A percentile compares a stretch with the other conserved stretches of the same genome.
Evolutionary conservation across 2,329 filamentous ascomycete genomes (phyloP).

Genomic region (Dothistroma septosporum): DNA sequence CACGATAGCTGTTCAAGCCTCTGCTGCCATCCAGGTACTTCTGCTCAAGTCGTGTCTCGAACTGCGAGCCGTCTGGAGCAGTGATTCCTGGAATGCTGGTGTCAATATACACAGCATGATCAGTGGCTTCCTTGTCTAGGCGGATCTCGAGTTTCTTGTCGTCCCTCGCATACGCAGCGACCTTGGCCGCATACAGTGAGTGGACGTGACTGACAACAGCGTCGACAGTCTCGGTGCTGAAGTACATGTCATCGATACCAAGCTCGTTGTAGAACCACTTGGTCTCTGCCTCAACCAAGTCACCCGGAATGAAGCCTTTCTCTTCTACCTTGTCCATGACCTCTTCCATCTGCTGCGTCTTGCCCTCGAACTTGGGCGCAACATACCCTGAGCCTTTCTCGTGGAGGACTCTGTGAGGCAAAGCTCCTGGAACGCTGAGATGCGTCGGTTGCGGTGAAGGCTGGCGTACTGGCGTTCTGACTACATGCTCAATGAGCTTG

Average conservation of each 20-base stretch:
- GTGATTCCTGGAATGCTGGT: slow-evolving; percentile 86
- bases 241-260: slow-evolving; percentile 98
- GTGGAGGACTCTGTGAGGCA: slow-evolving; percentile 60
- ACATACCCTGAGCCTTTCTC: slow-evolving; percentile 92
- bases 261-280: slow-evolving; percentile 97
- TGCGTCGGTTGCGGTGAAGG: slow-evolving; percentile 88
- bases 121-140: slow-evolving; percentile 87
- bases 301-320: slow-evolving; percentile 78
- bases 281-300: slow-evolving; percentile 80
- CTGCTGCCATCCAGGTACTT: slow-evolving; percentile 87
- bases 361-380: slow-evolving; percentile 89
- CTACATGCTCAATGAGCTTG: slow-evolving; percentile 55
- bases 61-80: slow-evolving; percentile 73
- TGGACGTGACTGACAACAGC: slow-evolving; percentile 93
- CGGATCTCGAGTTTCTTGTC: slow-evolving; percentile 94
- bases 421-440: slow-evolving; percentile 63
- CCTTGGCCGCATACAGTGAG: slow-evolving; percentile 93
- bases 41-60: slow-evolving; percentile 87
- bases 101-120: slow-evolving; percentile 98
- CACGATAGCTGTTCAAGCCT: slow-evolving; percentile 71
- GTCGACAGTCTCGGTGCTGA: slow-evolving; percentile 79
- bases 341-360: slow-evolving; percentile 83
- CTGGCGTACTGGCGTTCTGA: slow-evolving; percentile 55
- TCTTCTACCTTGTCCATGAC: slow-evolving; percentile 77
- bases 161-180: slow-evolving; percentile 86